Base-by-base conservation (phyloP, 2,329 filamentous ascomycete genomes). In the Penicillium digitatum region DNA sequence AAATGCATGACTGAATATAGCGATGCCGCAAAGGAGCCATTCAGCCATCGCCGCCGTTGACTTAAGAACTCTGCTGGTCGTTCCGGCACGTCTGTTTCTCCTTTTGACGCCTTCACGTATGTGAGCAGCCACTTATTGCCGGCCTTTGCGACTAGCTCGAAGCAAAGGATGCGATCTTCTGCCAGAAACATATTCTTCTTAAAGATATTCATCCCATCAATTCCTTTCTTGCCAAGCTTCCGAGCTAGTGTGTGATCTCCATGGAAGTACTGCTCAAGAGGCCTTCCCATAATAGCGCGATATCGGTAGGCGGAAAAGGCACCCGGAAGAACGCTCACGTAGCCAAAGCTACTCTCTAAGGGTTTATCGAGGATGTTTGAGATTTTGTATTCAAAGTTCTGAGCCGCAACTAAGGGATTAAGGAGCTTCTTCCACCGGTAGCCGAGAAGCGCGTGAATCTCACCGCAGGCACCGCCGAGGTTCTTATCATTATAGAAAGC, bases 131-230 rank as follows among this genome's bases (percentile, higher is more conserved):
- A 97, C 76, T 96, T 96, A 66, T 91, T 93, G 59, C 93, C 93
- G 48, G 93, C 92, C 79, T 96, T 97, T 70, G 93, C 93, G 62
- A 96, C 93, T 69, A 97, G 80, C 75, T 96, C 92, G 81, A 96
- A 96, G 81, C 92, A 96, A 54, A 96, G 83, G 79, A 96, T 96
- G 83, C 92, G 90, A 86, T 96, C 92, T 78, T 96, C 92, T 74
- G 92, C 92, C 84, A 96, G 91, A 82, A 96, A 96, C 93, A 96
- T 96, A 83, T 96, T 96, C 85, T 96, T 96, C 81, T 96, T 96
- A 88, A 96, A 96, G 74, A 96, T 96, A 78, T 96, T 96, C 92
- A 96, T 96, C 67, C 92, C 92, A 72, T 96, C 92, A 66, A 96
- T 96, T 82, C 92, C 92, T 82, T 96, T 96, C 79, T 95, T 95